These are phyloP conservation scores for Chlamydomonas eustigma DNA, from an alignment of 139 green algal genomes.

Conservation along the genomic window DNA sequence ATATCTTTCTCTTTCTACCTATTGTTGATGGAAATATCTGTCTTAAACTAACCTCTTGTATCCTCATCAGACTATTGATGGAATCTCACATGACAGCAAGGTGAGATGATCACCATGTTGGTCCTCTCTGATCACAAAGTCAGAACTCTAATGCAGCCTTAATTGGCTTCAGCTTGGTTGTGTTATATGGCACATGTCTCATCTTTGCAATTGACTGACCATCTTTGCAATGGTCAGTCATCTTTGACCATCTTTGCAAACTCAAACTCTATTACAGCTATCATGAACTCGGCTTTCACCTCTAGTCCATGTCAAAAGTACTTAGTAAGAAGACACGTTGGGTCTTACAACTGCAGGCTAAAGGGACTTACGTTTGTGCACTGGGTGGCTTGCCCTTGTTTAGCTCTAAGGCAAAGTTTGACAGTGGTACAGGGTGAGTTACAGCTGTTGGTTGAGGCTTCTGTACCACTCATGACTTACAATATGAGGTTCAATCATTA, in stretches of 20 bases:
- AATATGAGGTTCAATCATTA: no score
- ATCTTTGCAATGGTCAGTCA: not conserved
- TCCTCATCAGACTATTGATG: not conserved
- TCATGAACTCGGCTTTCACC: not conserved
- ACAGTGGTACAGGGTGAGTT: constrained; percentile 8
- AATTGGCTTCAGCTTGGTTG: not conserved
- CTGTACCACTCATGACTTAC: no score
- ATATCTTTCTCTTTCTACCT: no score
- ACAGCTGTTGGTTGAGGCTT: no score
- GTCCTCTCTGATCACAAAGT: not conserved
- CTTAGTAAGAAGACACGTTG: not conserved
- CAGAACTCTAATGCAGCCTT: no score
- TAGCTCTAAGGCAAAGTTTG: constrained; percentile 10
- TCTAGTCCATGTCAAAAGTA: not conserved
- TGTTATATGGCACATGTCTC: not conserved
- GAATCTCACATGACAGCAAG: not conserved
- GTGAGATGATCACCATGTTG: not conserved
- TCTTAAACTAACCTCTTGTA: not conserved
- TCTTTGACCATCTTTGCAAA: not conserved
- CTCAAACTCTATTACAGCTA: not conserved
- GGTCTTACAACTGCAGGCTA: not conserved
- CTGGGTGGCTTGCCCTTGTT: constrained; percentile 2
- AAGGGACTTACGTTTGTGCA: not conserved
- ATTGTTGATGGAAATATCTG: no score
- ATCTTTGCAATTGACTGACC: not conserved